Evolutionary conservation across 2,329 filamentous ascomycete genomes (phyloP), one percentile per base, ranked within the genome.

Genomic region (Colletotrichum higginsianum): DNA sequence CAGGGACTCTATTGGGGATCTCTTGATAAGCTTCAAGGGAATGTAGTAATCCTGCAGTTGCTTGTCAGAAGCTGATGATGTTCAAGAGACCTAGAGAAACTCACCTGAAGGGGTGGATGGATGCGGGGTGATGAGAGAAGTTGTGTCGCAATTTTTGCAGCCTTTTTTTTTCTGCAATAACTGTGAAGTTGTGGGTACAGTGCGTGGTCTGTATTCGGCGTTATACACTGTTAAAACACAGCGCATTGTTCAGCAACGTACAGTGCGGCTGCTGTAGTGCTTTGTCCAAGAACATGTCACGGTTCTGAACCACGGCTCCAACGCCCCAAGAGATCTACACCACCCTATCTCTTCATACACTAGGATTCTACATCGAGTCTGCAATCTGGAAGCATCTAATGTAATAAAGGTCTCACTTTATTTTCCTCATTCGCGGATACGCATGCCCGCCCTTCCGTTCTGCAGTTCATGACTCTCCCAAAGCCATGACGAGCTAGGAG

Each of bases 171-270:
- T 42, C 30, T 62, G 38, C 64, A 44, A 67, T 44, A 40, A 65
- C 23, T 42, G 38, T 60, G 40, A 64, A 44, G 58, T 68, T 68
- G 68, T 71, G 68, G 68, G 68, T 71, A 71, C 68, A 71, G 68
- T 71, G 68, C 30, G 30, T 44, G 16, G 11, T 42, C 15, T 23
- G 13, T 11, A 2, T 6, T 13, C n/a, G 16, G 8, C 26, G 40
- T 30, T 23, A 21, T 53, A 15, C 30, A 30, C 30, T 30, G 30
- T 9, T 0, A 38, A 6, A 3, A 7, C 6, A 7, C 13, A 8
- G 30, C 23, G 11, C 16, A 2, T n/a, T 4, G 12, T 3, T 18
- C 2, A 6, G 12, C 18, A 9, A 4, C 3, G 35, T 56, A 56
- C 53, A 56, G 53, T 56, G 53, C 35, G 53, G 18, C 30, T 40